phyloP scores from a whole-genome alignment of 139 green algal species.

The Trebouxia sp. region DNA sequence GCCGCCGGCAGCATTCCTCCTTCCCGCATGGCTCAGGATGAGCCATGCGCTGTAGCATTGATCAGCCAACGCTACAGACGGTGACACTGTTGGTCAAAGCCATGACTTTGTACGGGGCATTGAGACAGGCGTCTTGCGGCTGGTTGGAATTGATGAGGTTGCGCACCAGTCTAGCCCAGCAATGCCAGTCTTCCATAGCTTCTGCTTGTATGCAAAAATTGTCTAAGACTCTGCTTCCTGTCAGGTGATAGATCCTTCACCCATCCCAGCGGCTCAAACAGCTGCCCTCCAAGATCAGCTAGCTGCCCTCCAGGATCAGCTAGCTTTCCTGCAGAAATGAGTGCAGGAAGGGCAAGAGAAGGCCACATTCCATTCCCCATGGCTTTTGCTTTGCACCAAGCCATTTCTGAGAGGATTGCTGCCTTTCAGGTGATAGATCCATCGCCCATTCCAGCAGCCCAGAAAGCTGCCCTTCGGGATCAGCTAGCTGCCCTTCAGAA shows the following conservation, averaged over 20 bases:
- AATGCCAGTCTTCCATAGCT: too few species aligned
- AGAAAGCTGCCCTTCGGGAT: constrained; percentile 77
- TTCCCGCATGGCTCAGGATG: too few species aligned
- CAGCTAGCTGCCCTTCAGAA: constrained; percentile 63
- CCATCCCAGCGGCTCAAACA: constrained; percentile 62
- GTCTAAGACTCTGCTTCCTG: neutral
- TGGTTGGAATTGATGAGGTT: too few species aligned
- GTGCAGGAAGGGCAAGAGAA: constrained; percentile 80
- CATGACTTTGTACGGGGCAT: too few species aligned
- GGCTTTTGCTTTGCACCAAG: neutral
- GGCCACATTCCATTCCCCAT: constrained; percentile 41
- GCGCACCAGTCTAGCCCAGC: too few species aligned
- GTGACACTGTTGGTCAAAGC: too few species aligned
- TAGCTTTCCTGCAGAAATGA: constrained; percentile 64
- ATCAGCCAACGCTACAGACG: too few species aligned
- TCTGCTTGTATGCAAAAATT: neutral
- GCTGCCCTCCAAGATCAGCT: constrained; percentile 69
- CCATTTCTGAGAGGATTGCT: neutral
- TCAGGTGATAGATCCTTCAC: neutral
- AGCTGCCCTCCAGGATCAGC: constrained; percentile 58
- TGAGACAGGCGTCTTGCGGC: too few species aligned
- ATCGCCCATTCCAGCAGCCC: constrained; percentile 67
- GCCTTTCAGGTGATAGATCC: constrained; percentile 49
- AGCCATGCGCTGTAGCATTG: too few species aligned
- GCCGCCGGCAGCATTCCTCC: too few species aligned